Evolutionary conservation across 2,329 filamentous ascomycete genomes (phyloP).

Genomic region (Lasiodiplodia gonubiensis): DNA sequence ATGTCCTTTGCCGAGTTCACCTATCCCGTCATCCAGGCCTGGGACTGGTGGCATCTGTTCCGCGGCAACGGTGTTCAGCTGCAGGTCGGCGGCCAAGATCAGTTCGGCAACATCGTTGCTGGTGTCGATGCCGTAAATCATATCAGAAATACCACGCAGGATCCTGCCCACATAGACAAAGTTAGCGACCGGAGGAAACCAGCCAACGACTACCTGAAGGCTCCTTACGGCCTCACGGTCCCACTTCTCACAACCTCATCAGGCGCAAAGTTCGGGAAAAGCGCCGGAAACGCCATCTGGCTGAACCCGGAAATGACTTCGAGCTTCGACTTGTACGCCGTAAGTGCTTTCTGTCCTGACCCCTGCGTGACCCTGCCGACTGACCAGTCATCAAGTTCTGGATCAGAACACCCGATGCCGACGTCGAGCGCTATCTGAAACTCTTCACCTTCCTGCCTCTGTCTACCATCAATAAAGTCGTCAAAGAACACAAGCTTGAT

Average conservation of each 20-base stretch:
- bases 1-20: constrained; percentile 94
- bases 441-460: constrained; percentile 88
- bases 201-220: constrained; percentile 46
- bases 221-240: constrained; percentile 85
- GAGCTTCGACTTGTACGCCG: constrained; percentile 82
- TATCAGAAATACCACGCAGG: constrained; percentile 64
- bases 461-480: constrained; percentile 67
- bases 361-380: background rate
- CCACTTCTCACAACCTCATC: constrained; percentile 85
- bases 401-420: constrained; percentile 77
- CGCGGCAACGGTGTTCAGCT: constrained; percentile 71
- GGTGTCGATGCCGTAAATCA: constrained; percentile 85
- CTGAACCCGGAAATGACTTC: constrained; percentile 81
- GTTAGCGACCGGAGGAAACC: constrained; percentile 28
- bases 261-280: constrained; percentile 94
- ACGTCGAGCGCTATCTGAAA: constrained; percentile 81
- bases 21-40: constrained; percentile 91
- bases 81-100: constrained; percentile 93
- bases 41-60: constrained; percentile 95
- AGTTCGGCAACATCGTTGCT: constrained; percentile 93
- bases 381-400: constrained; percentile 68
- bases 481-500: constrained; percentile 70
- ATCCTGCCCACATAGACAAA: constrained; percentile 32
- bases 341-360: constrained; percentile 40
- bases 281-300: constrained; percentile 92